A percentile compares a stretch with the other conserved stretches of the same genome.
Evolutionary conservation across 129 eudicot genomes (phyloP).

Genomic region (Flaveria trinervia): DNA sequence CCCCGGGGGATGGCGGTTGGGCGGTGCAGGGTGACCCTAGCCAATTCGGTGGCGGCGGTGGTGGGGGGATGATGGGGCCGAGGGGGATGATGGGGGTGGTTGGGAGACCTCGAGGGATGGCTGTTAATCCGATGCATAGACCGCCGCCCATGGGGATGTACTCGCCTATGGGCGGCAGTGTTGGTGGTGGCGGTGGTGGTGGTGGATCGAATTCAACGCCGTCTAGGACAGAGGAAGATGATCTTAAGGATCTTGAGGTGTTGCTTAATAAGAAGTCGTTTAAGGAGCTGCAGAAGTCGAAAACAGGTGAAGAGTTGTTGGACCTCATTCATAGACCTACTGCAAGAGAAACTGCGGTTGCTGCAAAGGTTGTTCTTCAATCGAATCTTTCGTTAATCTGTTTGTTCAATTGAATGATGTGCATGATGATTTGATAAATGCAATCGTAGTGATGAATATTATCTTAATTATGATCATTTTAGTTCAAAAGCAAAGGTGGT

Average conservation of each 20-base stretch:
- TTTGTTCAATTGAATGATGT: neutral
- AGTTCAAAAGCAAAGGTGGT: slow-evolving; percentile 97
- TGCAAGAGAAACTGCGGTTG: slow-evolving; percentile 91
- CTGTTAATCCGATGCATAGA: slow-evolving; percentile 65
- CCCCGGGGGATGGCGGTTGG: slow-evolving; percentile 58
- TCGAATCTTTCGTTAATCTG: neutral
- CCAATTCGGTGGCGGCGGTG: slow-evolving; percentile 20
- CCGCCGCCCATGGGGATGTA: slow-evolving; percentile 55
- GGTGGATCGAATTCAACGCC: slow-evolving; percentile 53
- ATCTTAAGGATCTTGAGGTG: slow-evolving; percentile 88
- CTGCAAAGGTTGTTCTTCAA: slow-evolving; percentile 63
- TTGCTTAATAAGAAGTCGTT: slow-evolving; percentile 85
- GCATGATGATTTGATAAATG: neutral
- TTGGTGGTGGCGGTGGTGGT: slow-evolving; percentile 25
- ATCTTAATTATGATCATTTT: slow-evolving; percentile 16
- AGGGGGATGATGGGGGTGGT: slow-evolving; percentile 63
- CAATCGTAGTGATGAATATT: neutral
- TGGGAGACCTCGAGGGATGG: slow-evolving; percentile 70
- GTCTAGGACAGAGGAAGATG: slow-evolving; percentile 83
- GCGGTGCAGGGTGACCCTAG: slow-evolving; percentile 47
- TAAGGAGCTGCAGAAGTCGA: slow-evolving; percentile 84
- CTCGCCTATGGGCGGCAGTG: slow-evolving; percentile 36
- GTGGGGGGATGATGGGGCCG: slow-evolving; percentile 57
- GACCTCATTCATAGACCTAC: slow-evolving; percentile 93
- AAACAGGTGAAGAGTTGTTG: slow-evolving; percentile 91